Evolutionary conservation across 768 basidiomycete genomes (phyloP).

Genomic region (Boletales sp.): DNA sequence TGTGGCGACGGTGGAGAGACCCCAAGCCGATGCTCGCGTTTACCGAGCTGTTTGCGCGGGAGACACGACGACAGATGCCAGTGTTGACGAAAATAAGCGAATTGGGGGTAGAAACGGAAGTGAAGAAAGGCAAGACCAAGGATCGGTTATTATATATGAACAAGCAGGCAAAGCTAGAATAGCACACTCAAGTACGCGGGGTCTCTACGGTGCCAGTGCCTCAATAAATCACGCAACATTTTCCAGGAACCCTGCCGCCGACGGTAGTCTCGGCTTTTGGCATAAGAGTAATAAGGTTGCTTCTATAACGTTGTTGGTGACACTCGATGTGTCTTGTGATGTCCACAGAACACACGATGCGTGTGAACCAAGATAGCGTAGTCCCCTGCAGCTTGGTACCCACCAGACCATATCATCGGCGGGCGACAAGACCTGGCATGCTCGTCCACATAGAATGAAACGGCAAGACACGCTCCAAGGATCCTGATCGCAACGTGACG

Average conservation of each 20-base stretch:
- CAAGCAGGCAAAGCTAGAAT: neutral
- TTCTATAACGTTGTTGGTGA: constrained; percentile 25
- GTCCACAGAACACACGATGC: constrained; percentile 4
- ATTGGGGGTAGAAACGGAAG: neutral
- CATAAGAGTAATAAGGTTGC: constrained; percentile 20
- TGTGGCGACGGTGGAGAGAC: constrained; percentile 21
- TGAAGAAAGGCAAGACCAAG: neutral
- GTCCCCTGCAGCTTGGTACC: too few species aligned
- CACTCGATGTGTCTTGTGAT: constrained; percentile 25
- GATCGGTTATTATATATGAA: constrained; percentile 16
- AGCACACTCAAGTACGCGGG: constrained; percentile 23
- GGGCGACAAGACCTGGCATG: too few species aligned
- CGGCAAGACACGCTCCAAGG: neutral
- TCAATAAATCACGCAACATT: constrained; percentile 13
- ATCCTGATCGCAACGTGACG: constrained; percentile 15
- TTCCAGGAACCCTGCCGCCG: constrained; percentile 17
- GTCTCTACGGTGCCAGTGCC: constrained; percentile 26
- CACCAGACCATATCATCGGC: too few species aligned
- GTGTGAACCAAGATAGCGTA: too few species aligned
- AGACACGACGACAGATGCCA: constrained; percentile 14
- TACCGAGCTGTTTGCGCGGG: constrained; percentile 29
- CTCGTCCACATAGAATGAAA: too few species aligned
- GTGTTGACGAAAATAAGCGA: constrained; percentile 6
- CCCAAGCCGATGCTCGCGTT: constrained; percentile 18
- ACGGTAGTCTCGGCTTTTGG: neutral